A percentile compares a stretch with the other conserved stretches of the same genome.
These are phyloP conservation scores for Globisporangium perplexum DNA, from an alignment of 352 stramenopile genomes.

Conservation along the genomic window DNA sequence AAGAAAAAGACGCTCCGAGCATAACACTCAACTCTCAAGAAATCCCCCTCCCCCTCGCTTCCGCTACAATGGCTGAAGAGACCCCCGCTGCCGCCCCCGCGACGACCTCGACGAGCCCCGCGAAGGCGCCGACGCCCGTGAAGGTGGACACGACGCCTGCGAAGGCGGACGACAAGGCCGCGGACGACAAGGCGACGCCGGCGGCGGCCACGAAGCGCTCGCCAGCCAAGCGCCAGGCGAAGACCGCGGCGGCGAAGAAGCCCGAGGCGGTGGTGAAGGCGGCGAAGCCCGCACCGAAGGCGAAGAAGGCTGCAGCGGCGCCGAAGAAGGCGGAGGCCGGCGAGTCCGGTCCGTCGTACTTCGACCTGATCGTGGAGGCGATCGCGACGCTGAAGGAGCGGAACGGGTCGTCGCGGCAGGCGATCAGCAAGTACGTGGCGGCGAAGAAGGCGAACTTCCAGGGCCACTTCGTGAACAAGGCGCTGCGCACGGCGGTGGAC, in stretches of 20 bases:
- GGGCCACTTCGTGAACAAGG: constrained; percentile 84
- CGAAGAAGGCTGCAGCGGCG: constrained; percentile 1
- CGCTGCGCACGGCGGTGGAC: constrained; percentile 86
- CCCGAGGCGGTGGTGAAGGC: constrained; percentile 20
- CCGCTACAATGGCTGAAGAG: constrained; percentile 14
- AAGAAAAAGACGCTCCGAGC: constrained; percentile 19
- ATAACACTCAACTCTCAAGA: constrained; percentile 4
- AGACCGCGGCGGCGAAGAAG: constrained; percentile 56
- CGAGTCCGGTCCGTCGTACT: constrained; percentile 69
- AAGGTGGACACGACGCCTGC: constrained; percentile 14
- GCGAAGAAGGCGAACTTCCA: constrained; percentile 79
- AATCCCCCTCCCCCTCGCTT: neutral
- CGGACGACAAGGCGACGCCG: constrained; percentile 14
- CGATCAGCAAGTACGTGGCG: constrained; percentile 89
- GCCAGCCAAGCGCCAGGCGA: constrained; percentile 48
- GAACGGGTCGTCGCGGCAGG: constrained; percentile 87
- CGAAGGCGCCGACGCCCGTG: constrained; percentile 32
- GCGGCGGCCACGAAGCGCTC: constrained; percentile 34
- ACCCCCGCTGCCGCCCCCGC: constrained; percentile 6
- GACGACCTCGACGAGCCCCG: constrained; percentile 1
- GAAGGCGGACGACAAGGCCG: constrained; percentile 10
- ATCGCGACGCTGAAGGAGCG: constrained; percentile 91
- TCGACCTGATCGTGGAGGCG: constrained; percentile 87
- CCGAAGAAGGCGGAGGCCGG: constrained; percentile 6
- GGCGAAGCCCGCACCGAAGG: constrained; percentile 30